Base-by-base conservation (phyloP, 805 yeast species). In the Pichia californica region DNA sequence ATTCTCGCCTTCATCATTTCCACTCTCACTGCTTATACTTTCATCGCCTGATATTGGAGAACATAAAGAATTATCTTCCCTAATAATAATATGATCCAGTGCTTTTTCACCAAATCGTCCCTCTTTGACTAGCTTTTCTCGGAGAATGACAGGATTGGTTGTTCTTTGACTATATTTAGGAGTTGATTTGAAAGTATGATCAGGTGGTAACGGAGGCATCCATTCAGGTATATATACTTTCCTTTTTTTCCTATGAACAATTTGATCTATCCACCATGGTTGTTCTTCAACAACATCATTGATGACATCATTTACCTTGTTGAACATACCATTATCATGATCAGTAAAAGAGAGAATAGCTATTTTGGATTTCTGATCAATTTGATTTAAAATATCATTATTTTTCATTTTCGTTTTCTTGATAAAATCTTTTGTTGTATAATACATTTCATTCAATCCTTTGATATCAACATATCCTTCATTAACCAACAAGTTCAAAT, bases 201-300 rank as follows among this genome's bases (percentile, higher is more conserved):
- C 95, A 0, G 98, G 96, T 1, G 99, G 99, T 25, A 91, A 70
- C 11, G 79, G 78, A 0, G 99, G 99, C 52, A 91, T 66, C 81
- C 88, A 88, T 6, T 66, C 57, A 0, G 94, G 94, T 7, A 86
- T 71, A 46, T 77, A 76, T 5, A 59, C 57, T 38, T 65, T 52
- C 13, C 66, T 30, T 61, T 38, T 39, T n/a, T 44, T 40, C 23
- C 50, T 38, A 31, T 36, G 36, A 30, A 45, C 28, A 14, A 48
- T 20, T n/a, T 43, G 36, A 38, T 48, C 52, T 9, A 43, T 41
- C 52, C 52, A 48, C 31, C 33, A 43, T n/a, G 37, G 31, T 15
- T 31, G 28, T 34, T 45, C 32, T 7, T n/a, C 20, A 3, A 23
- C 23, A 4, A 36, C 34, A 13, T 31, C 28, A 28, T 41, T 25